Base-by-base conservation (phyloP, 805 yeast genomes). In the Ogataea pilisensis region DNA sequence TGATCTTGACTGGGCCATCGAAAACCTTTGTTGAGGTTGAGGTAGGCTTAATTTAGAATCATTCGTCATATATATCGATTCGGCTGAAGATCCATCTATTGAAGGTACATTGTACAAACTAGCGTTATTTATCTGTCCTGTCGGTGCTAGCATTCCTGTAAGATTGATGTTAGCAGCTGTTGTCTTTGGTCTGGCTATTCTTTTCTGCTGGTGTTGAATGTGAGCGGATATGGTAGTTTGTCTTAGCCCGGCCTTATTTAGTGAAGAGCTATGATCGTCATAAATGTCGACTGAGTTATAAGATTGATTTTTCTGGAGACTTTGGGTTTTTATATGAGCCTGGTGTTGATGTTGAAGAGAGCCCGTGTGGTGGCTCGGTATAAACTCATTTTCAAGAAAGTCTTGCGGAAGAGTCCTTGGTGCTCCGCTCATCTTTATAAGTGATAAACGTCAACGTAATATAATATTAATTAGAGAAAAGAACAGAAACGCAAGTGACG, bases 191-290 rank as follows among this genome's bases (percentile, higher is more conserved):
- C 57, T 48, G 26, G 48, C 45, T 34, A 56, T 60, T 43, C 53
- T 58, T 41, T 53, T 54, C 33, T 49, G 54, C 29, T 55, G 50
- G 12, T 38, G 46, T 26, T 54, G 51, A 11, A 60, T 39, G 31
- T 54, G 63, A 7, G 55, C 42, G 5, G 57, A 43, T 14, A 60
- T 38, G 37, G 52, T 50, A 1, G 66, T 59, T 31, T 58, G 58
- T 30, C 66, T 50, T 5, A 63, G 44, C 1, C 67, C 67, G 2
- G 60, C 61, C 25, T 57, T 48, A 20, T 55, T 51, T 8, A 53
- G 46, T 2, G 61, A 43, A 2, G 64, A 53, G 4, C 41, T 38
- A 20, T 54, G 49, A 39, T 61, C 65, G 35, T 57, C 65, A 43
- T 58, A 60, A 3, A 42, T 40, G 38, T 57, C 61, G 7, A 49